These are phyloP conservation scores for Lentinula detonsa DNA, from an alignment of 768 basidiomycete species.

Conservation along the genomic window DNA sequence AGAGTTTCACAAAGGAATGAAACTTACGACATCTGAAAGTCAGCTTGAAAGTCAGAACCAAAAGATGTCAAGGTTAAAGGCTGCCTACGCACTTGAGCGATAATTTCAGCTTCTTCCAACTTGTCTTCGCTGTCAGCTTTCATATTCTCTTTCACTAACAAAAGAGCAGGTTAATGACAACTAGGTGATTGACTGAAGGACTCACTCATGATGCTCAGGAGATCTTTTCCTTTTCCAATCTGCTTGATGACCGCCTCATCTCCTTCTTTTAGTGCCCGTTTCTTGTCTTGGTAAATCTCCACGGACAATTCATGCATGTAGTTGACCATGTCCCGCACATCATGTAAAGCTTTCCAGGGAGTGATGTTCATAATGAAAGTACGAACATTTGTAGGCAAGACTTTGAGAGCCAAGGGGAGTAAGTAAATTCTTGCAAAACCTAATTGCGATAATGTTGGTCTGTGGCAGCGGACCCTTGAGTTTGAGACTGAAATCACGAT, in stretches of 20 bases:
- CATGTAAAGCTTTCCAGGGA: slow-evolving; percentile 17
- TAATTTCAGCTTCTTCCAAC: slow-evolving; percentile 20
- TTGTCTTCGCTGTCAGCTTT: slow-evolving; percentile 14
- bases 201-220: slow-evolving; percentile 35
- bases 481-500: neutral
- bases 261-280: slow-evolving; percentile 18
- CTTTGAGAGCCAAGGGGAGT: slow-evolving; percentile 16
- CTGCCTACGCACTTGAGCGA: slow-evolving; percentile 19
- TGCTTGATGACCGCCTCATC: slow-evolving; percentile 20
- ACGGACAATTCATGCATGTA: slow-evolving; percentile 20
- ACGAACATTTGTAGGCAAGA: slow-evolving; percentile 20
- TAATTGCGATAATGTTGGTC: neutral
- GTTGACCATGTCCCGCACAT: slow-evolving; percentile 20
- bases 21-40: slow-evolving; percentile 21
- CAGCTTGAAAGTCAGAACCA: neutral
- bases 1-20: too few relatives aligned
- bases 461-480: neutral
- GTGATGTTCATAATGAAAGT: slow-evolving; percentile 16
- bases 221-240: slow-evolving; percentile 27
- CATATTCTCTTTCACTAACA: slow-evolving; percentile 12
- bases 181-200: slow-evolving; percentile 2
- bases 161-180: neutral
- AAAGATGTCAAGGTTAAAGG: neutral
- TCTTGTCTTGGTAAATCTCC: slow-evolving; percentile 23
- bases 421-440: slow-evolving; percentile 9